These are phyloP conservation scores for Globisporangium parvum DNA, from an alignment of 352 stramenopile genomes.

Conservation along the genomic window DNA sequence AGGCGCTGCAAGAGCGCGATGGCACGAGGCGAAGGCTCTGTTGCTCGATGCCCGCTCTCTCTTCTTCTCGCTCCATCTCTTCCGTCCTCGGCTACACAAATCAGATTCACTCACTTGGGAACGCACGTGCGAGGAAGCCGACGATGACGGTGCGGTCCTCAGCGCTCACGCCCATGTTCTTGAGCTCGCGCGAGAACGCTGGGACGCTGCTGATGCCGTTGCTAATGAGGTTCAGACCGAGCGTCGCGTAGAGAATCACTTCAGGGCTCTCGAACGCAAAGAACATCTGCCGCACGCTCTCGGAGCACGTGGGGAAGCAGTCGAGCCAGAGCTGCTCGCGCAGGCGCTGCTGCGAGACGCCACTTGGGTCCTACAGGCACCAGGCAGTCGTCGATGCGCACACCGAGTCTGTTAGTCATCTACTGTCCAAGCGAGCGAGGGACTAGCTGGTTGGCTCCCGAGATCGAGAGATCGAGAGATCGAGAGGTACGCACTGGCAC, in stretches of 20 bases:
- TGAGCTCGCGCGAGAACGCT: conserved; percentile 76
- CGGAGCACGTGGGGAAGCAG: conserved; percentile 75
- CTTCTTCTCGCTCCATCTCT: too few relatives aligned
- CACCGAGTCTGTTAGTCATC: too few relatives aligned
- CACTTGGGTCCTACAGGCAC: conserved; percentile 23
- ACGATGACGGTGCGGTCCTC: conserved; percentile 75
- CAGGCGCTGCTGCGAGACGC: conserved; percentile 37
- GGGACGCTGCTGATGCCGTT: conserved; percentile 80
- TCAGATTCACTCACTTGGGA: conserved; percentile 55
- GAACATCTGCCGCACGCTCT: conserved; percentile 63
- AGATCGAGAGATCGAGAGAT: too few relatives aligned
- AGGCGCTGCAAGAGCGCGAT: too few relatives aligned
- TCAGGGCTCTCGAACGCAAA: conserved; percentile 67
- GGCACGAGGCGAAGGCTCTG: too few relatives aligned
- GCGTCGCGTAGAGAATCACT: conserved; percentile 74
- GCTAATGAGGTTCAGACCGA: conserved; percentile 82
- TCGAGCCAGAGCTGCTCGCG: conserved; percentile 74
- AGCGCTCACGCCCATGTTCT: conserved; percentile 60
- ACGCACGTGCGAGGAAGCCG: conserved; percentile 67
- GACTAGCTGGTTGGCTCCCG: too few relatives aligned
- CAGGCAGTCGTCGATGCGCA: too few relatives aligned
- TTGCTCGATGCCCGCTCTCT: too few relatives aligned
- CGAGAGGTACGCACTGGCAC: too few relatives aligned
- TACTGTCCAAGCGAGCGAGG: background rate
- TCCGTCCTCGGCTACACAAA: too few relatives aligned